These are phyloP conservation scores for Rhynchosporium agropyri DNA, from an alignment of 2,329 filamentous ascomycete genomes.

Conservation along the genomic window DNA sequence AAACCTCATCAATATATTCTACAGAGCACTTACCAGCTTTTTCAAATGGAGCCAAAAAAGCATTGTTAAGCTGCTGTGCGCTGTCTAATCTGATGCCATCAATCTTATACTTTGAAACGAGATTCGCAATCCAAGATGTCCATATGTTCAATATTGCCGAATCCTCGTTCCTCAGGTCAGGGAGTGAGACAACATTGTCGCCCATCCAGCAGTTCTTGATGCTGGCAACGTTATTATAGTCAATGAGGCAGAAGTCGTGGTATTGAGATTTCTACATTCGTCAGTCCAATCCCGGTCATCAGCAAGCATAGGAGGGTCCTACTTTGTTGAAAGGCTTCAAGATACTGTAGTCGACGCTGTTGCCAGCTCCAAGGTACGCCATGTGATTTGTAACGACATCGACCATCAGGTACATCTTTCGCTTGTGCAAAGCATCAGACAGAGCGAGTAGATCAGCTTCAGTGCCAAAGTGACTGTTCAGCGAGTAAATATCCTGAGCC, in stretches of 20 bases:
- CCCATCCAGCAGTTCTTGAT: conserved; percentile 37
- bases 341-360: conserved; percentile 44
- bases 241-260: conserved; percentile 41
- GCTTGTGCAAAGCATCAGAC: conserved; percentile 48
- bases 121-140: conserved; percentile 35
- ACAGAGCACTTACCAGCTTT: conserved; percentile 42
- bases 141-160: conserved; percentile 30
- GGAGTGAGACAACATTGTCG: conserved; percentile 37
- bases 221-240: conserved; percentile 44
- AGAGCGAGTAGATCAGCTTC: conserved; percentile 51
- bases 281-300: conserved; percentile 24
- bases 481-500: conserved; percentile 49
- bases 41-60: conserved; percentile 58
- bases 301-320: conserved; percentile 26
- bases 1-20: background rate
- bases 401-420: conserved; percentile 55
- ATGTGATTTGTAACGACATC: conserved; percentile 56
- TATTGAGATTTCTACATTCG: conserved; percentile 40
- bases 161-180: conserved; percentile 40
- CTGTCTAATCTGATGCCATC: conserved; percentile 57
- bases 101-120: conserved; percentile 43
- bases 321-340: conserved; percentile 47
- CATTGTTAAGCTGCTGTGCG: conserved; percentile 49
- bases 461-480: conserved; percentile 54
- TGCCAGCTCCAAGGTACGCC: conserved; percentile 40